Conservation (phyloP, 257 asterid species). For the Osmanthus fragrans region DNA sequence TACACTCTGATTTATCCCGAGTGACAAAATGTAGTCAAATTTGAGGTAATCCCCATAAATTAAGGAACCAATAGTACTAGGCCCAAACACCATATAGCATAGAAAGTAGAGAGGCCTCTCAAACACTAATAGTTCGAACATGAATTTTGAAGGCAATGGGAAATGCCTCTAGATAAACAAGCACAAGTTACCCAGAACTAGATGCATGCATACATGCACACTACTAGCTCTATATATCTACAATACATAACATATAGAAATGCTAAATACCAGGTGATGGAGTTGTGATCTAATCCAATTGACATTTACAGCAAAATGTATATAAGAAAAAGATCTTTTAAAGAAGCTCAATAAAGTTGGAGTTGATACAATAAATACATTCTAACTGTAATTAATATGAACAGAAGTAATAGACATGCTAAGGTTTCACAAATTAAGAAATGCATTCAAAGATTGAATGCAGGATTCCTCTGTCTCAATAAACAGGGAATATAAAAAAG, state of each 20-base stretch:
- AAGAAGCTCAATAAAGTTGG: background rate
- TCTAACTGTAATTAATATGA: background rate
- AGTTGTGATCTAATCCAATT: background rate
- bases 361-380: background rate
- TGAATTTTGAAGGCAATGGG: background rate
- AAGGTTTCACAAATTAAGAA: too few species aligned
- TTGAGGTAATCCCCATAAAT: too few species aligned
- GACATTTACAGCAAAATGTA: background rate
- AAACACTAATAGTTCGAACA: background rate
- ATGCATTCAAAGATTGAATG: too few species aligned
- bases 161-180: background rate
- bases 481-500: too few species aligned
- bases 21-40: too few species aligned
- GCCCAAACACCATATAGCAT: too few species aligned
- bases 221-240: background rate
- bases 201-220: background rate
- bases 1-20: too few species aligned
- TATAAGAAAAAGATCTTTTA: background rate
- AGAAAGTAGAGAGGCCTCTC: background rate
- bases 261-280: background rate
- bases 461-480: too few species aligned
- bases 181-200: background rate
- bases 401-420: too few species aligned
- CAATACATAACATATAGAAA: background rate
- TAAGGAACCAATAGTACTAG: too few species aligned